Evolutionary conservation across 352 stramenopile genomes (phyloP), one percentile per base, ranked within the genome.

Genomic region (Globisporangium viniferum): DNA sequence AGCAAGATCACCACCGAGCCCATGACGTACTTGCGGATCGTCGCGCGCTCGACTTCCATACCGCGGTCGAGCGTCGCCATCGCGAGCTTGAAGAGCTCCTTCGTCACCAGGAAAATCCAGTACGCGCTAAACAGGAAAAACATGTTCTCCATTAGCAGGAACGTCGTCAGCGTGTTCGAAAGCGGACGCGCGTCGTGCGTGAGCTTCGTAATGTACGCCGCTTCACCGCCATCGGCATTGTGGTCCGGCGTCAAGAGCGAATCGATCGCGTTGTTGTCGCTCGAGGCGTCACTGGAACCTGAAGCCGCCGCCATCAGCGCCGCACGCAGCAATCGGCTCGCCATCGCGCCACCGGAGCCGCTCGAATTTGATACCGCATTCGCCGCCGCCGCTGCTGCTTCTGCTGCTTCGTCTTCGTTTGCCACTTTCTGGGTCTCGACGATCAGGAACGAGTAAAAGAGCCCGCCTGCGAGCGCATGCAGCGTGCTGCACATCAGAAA

Each of bases 81-180:
- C 0, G 82, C 80, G 20, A 91, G 69, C 65, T 87, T 83, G 68
- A 86, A 91, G 3, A 91, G 63, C 39, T 91, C 82, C 9, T 68
- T 53, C 7, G 81, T 83, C 2, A 91, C 61, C 12, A 88, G 58
- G 49, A 87, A 81, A 58, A 91, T 84, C 82, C 82, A 91, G 69
- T 88, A 91, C 10, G 82, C 82, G 54, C 77, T 85, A 15, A 91
- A 67, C 27, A 91, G 68, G 64, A 89, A 86, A 41, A 87, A 84
- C 24, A 91, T 67, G 65, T 89, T 91, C 59, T 91, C 76, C 8
- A 79, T 61, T 36, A 88, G 57, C 20, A 91, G 69, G 24, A 89
- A 64, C 24, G 76, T 69, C 48, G 79, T 86, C 1, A 91, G 67
- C 44, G 68, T 67, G 22, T 71, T 78, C 10, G 72, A 77, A 29